Percentiles rank a stretch among this genome's conserved stretches.
phyloP scores from a whole-genome alignment of 2,329 filamentous ascomycete genomes.

The Aureobasidium uvarum region DNA sequence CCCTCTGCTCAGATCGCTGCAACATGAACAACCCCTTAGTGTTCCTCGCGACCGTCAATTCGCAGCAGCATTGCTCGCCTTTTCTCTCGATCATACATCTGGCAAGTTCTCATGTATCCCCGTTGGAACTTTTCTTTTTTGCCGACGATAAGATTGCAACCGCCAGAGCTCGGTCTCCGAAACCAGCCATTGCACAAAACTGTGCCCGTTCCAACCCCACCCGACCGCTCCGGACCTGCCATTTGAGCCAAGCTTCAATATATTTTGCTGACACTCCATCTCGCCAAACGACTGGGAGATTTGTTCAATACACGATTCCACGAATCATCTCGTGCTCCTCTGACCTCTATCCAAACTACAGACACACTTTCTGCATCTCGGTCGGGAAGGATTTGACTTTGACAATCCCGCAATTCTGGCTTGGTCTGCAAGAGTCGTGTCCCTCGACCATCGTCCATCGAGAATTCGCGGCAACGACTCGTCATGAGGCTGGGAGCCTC shows the following conservation, averaged over 20 bases:
- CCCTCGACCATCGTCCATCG: neutral
- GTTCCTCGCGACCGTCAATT: neutral
- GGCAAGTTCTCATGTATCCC: neutral
- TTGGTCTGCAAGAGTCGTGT: neutral
- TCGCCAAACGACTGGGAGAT: constrained; percentile 15
- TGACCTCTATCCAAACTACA: neutral
- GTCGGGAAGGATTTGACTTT: neutral
- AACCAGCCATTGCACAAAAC: constrained; percentile 9
- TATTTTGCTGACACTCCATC: neutral
- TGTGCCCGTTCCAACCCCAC: neutral
- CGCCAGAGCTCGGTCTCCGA: constrained; percentile 13
- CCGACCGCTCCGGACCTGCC: neutral
- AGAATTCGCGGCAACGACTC: neutral
- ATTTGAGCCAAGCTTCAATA: constrained; percentile 1
- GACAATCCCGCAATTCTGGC: neutral
- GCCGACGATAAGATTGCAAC: constrained; percentile 21
- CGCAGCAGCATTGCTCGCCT: neutral
- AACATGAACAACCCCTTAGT: neutral
- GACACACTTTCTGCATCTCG: neutral
- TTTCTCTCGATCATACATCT: neutral
- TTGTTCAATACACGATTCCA: neutral
- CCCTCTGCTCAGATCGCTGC: neutral
- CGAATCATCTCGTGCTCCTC: neutral
- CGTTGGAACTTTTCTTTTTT: constrained; percentile 20
- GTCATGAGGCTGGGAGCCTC: constrained; percentile 12